These are phyloP conservation scores for Ascochyta lentis DNA, from an alignment of 2,329 filamentous ascomycete species.

Conservation along the genomic window DNA sequence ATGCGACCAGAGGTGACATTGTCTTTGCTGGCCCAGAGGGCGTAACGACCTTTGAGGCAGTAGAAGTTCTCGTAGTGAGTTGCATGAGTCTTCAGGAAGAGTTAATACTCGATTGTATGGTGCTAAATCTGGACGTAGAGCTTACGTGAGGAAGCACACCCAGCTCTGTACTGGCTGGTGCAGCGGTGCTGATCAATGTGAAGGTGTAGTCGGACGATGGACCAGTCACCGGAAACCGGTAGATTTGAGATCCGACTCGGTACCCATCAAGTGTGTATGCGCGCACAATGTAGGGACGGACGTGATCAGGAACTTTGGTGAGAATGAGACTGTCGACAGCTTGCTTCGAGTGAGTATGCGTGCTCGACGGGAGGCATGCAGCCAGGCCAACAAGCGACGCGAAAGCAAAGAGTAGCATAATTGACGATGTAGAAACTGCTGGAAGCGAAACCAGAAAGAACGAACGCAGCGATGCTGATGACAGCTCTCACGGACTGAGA, in stretches of 20 bases:
- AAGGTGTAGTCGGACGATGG: constrained; percentile 55
- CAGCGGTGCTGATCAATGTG: constrained; percentile 54
- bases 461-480: background rate
- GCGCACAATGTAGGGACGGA: constrained; percentile 48
- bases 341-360: background rate
- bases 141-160: constrained; percentile 53
- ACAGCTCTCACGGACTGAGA: background rate
- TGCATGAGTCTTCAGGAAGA: constrained; percentile 40
- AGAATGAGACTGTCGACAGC: constrained; percentile 18
- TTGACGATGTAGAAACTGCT: background rate
- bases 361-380: constrained; percentile 11
- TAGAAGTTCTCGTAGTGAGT: constrained; percentile 58
- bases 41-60: constrained; percentile 53
- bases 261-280: constrained; percentile 44
- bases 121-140: background rate
- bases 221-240: constrained; percentile 55
- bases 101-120: background rate
- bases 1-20: constrained; percentile 45
- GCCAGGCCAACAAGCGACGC: constrained; percentile 8
- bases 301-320: constrained; percentile 38
- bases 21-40: constrained; percentile 54
- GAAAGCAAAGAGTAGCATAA: constrained; percentile 4
- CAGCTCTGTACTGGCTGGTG: constrained; percentile 45
- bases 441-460: background rate
- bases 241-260: constrained; percentile 48